Base-by-base conservation (phyloP, 345 rosid genomes). In the Stellera chamaejasme region DNA sequence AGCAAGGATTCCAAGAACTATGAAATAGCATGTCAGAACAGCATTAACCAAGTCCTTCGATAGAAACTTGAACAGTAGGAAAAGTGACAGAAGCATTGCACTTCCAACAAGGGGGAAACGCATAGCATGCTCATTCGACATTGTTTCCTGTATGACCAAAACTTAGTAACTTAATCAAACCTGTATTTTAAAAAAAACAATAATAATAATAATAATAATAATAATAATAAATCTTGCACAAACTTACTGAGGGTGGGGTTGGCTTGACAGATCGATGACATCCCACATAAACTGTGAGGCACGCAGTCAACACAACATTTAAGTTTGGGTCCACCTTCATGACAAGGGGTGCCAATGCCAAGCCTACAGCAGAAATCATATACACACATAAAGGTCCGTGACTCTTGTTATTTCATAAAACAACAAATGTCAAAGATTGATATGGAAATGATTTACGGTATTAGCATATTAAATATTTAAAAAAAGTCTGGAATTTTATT, bases 261-360 rank as follows among this genome's bases (percentile, higher is more conserved):
- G 96, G 85, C 78, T 94, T 94, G 60, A 94, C 99, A 43, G 99
- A 94, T 61, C 99, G 89, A 61, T 87, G 87, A 75, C 99, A 90
- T 50, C 99, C 99, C 28, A 90, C 99, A 59, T 75, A 90, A 63
- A 94, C 99, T 2, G 99, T 50, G 23, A 94, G 87, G 65, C 90
- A 82, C 54, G 99, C 99, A 26, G 96, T 85, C 72, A 85, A 71
- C 25, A 82, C 71, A 64, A 85, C 93, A 74, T 94, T 94, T 70
- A 94, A 62, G 61, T 94, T 94, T 26, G 99, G 93, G 51, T 94
- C 75, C 48, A 94, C 99, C 62, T 75, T 85, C 72, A 90, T 78
- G 57, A 87, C 67, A 11, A 94, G 97, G 25, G 99, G 99, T 50
- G 97, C 97, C 75, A 94, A 61, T 7, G 96, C 55, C 70, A 94